A percentile compares a stretch with the other conserved stretches of the same genome.
Conservation (phyloP, 176 grass and related monocot species). For the Elymus sibiricus region DNA sequence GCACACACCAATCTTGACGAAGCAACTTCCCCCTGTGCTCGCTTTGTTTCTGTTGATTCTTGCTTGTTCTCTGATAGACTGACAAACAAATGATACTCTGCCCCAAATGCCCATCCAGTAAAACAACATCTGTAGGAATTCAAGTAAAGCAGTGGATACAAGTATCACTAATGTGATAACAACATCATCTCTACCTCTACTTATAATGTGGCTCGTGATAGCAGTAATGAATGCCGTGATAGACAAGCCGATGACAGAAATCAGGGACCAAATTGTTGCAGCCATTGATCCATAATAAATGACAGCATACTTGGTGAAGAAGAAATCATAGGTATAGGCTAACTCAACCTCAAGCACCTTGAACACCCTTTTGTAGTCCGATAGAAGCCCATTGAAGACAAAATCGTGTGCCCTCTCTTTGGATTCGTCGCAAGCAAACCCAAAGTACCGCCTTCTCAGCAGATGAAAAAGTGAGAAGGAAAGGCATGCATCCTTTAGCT, state of each 20-base stretch:
- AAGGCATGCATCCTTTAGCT: conserved; percentile 12
- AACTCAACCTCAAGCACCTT: neutral
- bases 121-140: neutral
- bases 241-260: no score
- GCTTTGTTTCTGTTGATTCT: fast-evolving
- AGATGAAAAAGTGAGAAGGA: conserved; percentile 24
- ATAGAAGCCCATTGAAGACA: neutral
- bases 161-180: neutral
- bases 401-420: neutral
- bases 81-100: neutral
- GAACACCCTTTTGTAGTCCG: neutral
- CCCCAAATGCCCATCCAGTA: neutral
- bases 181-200: no score
- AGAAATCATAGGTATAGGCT: conserved; percentile 20
- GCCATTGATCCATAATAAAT: neutral
- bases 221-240: no score
- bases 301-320: conserved; percentile 15
- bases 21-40: no score
- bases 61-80: neutral
- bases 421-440: neutral
- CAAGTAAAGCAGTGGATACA: neutral
- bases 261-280: no score
- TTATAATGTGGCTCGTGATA: no score
- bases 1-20: no score
- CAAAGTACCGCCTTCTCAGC: conserved; percentile 6